phyloP scores from a whole-genome alignment of 306 rosid species.

The Mimosa pudica region DNA sequence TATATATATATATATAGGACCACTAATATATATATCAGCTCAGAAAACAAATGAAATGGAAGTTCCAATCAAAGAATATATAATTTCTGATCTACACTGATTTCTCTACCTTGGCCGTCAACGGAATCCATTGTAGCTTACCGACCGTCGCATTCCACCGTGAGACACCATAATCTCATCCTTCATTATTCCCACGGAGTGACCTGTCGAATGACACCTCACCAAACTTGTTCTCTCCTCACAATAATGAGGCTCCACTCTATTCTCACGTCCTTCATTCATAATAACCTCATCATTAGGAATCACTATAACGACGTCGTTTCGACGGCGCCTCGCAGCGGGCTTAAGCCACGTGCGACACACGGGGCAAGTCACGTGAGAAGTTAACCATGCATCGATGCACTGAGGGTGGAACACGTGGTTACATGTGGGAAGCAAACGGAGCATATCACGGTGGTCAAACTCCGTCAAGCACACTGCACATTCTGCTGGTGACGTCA shows the following conservation, averaged over 20 bases:
- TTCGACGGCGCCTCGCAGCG: background rate
- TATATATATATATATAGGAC: no score
- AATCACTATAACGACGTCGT: background rate
- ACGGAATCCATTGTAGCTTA: slow-evolving; percentile 45
- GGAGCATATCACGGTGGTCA: slow-evolving; percentile 47
- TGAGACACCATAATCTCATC: slow-evolving; percentile 25
- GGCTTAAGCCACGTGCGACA: slow-evolving; percentile 45
- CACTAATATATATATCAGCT: no score
- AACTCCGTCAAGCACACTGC: slow-evolving; percentile 67
- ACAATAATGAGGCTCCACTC: background rate
- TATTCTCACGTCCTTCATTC: slow-evolving; percentile 9
- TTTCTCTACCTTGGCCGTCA: background rate
- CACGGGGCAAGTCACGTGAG: slow-evolving; percentile 63
- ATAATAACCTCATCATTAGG: background rate
- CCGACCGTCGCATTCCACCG: slow-evolving; percentile 37
- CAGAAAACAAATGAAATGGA: background rate
- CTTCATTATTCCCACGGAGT: slow-evolving; percentile 39
- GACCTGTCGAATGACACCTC: slow-evolving; percentile 68
- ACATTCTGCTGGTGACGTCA: slow-evolving; percentile 26
- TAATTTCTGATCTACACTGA: background rate
- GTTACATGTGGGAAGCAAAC: slow-evolving; percentile 54
- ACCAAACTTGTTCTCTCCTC: slow-evolving; percentile 10
- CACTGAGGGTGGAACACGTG: slow-evolving; percentile 64
- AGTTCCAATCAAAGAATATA: slow-evolving; percentile 11
- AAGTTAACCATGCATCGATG: slow-evolving; percentile 58